Conservation (phyloP, 2,329 filamentous ascomycete genomes). For the Aspergillus chevalieri region DNA sequence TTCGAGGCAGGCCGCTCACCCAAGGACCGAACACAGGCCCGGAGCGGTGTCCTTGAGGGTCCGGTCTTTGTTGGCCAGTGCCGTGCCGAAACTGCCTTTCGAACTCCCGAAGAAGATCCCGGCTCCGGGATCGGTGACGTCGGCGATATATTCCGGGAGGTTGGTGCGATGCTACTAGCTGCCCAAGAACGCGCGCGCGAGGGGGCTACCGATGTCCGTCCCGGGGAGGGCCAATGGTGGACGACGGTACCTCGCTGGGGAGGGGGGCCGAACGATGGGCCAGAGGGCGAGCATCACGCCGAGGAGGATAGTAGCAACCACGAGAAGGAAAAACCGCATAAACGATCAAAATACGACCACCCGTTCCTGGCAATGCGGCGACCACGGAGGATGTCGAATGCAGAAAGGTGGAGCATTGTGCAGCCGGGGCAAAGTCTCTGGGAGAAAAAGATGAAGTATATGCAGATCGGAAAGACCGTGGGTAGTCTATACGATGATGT, state of each 20-base stretch:
- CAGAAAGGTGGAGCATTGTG: slow-evolving; percentile 49
- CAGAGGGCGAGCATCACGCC: slow-evolving; percentile 27
- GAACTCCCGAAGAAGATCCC: slow-evolving; percentile 21
- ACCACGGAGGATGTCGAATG: slow-evolving; percentile 40
- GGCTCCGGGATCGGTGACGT: slow-evolving; percentile 32
- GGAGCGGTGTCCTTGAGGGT: slow-evolving; percentile 52
- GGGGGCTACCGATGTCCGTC: slow-evolving; percentile 43
- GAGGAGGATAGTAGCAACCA: slow-evolving; percentile 21
- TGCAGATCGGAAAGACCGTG: slow-evolving; percentile 50
- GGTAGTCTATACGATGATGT: slow-evolving; percentile 50
- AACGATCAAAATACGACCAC: slow-evolving; percentile 33
- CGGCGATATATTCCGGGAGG: slow-evolving; percentile 53
- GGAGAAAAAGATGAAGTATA: slow-evolving; percentile 52
- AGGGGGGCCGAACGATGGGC: slow-evolving; percentile 38
- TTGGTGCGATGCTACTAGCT: slow-evolving; percentile 51
- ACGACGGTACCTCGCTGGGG: slow-evolving; percentile 52
- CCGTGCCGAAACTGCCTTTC: slow-evolving; percentile 51
- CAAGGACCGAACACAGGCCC: slow-evolving; percentile 46
- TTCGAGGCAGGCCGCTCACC: slow-evolving; percentile 50
- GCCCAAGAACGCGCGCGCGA: slow-evolving; percentile 57
- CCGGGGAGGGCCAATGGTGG: slow-evolving; percentile 58
- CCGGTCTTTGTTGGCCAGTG: slow-evolving; percentile 53
- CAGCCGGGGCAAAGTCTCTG: slow-evolving; percentile 47
- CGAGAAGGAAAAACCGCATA: slow-evolving; percentile 29
- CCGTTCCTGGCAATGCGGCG: slow-evolving; percentile 26